Base-by-base conservation (phyloP, 2,329 filamentous ascomycete species). In the Aspergillus japonicus region DNA sequence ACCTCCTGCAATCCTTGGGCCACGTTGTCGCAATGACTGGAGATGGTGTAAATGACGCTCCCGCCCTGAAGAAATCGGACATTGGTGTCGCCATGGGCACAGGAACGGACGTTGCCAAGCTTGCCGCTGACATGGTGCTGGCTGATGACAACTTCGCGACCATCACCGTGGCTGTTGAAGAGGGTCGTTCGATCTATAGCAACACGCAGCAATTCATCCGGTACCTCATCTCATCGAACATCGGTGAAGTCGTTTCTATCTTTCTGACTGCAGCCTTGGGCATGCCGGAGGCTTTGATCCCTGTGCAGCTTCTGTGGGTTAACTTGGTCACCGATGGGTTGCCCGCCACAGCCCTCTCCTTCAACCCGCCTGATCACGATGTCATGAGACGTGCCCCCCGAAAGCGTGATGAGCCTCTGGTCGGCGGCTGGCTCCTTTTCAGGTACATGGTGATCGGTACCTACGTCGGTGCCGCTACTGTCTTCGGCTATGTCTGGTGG, bases 131-230 rank as follows among this genome's bases (percentile, higher is more conserved):
- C 75, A 99, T 99, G 95, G 94, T 99, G 54, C 88, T 99, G 54
- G 91, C 93, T 26, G 96, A 99, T 79, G 92, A 97, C 80, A 99
- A 99, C 83, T 99, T 99, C 77, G 95, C 95, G 63, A 99, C 95
- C 3, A 99, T 99, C 68, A 91, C 96, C 75, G 84, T 92, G 58
- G 95, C 95, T 53, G 93, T 99, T 64, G 95, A 99, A 76, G 95
- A 99, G 79, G 95, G 95, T 56, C 90, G 95, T 64, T 93, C 93
- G 64, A 99, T 99, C 79, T 99, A 97, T 85, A 98, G 95, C 88
- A 99, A 99, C 83, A 99, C 95, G 5, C 95, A 99, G 75, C 95
- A 99, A 76, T 99, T 99, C 79, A 99, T 99, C 79, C 91, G 96
- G 53, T 99, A 99, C 77, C 85, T 99, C 62, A 99, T 99, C 76